A percentile compares a stretch with the other conserved stretches of the same genome.
phyloP scores from a whole-genome alignment of 352 stramenopile species.

The Globisporangium camurandrum region DNA sequence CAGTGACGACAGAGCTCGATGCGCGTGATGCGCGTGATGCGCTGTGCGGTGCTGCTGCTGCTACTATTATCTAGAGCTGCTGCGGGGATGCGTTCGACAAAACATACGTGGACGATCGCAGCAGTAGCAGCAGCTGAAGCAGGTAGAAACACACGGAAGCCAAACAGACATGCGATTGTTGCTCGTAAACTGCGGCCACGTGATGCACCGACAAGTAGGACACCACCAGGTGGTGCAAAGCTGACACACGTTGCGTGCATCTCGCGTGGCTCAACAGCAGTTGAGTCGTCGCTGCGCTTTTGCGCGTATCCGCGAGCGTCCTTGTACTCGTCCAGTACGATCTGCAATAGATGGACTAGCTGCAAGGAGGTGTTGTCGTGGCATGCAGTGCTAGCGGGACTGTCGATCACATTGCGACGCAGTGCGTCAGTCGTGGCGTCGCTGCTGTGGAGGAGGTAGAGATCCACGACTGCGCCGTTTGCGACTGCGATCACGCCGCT shows the following conservation, averaged over 20 bases:
- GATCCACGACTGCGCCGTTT: slow-evolving; percentile 42
- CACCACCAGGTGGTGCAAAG: slow-evolving; percentile 29
- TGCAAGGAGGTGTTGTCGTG: neutral
- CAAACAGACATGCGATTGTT: slow-evolving; percentile 31
- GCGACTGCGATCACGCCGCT: slow-evolving; percentile 31
- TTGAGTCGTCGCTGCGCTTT: neutral
- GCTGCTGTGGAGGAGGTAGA: slow-evolving; percentile 19
- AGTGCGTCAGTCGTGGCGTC: neutral
- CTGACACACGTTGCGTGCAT: slow-evolving; percentile 24
- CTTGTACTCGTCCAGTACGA: slow-evolving; percentile 27
- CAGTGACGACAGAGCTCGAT: slow-evolving; percentile 7
- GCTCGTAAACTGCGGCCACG: no score
- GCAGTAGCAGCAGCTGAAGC: slow-evolving; percentile 14
- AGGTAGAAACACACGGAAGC: slow-evolving; percentile 23
- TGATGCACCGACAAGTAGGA: slow-evolving; percentile 34
- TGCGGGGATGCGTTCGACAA: slow-evolving; percentile 21
- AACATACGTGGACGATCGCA: slow-evolving; percentile 25
- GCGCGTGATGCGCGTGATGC: neutral
- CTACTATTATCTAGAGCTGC: no score
- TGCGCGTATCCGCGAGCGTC: slow-evolving; percentile 6
- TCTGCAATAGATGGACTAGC: slow-evolving; percentile 19
- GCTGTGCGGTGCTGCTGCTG: no score
- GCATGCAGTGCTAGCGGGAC: neutral
- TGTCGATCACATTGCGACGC: neutral
- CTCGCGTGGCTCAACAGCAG: neutral